Evolutionary conservation across 78 protist genomes (phyloP).

Genomic region (Chrysochromulina parva): DNA sequence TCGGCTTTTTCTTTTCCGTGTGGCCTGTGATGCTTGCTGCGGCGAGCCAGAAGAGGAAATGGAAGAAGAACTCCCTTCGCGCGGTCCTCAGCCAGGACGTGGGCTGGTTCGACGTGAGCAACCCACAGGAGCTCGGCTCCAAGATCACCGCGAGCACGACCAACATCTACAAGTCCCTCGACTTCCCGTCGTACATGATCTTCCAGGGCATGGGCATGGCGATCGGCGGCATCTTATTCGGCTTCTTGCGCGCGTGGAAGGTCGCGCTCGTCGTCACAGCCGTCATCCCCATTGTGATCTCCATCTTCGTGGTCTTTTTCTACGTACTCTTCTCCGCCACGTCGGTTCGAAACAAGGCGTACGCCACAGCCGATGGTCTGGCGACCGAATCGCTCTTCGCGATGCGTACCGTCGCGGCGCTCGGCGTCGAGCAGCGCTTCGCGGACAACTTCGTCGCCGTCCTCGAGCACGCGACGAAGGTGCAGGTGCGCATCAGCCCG

Average conservation of each 20-base stretch:
- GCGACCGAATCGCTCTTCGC: neutral
- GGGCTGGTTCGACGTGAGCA: neutral
- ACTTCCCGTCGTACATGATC: neutral
- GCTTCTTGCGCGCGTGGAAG: neutral
- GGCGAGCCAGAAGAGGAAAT: neutral
- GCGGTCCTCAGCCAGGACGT: slow-evolving; percentile 13
- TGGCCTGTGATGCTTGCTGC: too few species aligned
- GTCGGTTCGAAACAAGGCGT: too few species aligned
- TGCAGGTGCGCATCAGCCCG: too few species aligned
- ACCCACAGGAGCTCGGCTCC: neutral
- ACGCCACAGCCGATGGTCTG: neutral
- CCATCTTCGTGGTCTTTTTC: neutral
- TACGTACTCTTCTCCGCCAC: neutral
- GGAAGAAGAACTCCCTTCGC: neutral
- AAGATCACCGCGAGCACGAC: neutral
- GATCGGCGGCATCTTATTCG: too few species aligned
- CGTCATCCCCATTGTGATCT: neutral
- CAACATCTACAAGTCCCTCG: neutral
- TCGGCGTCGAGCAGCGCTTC: neutral
- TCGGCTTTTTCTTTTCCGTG: too few species aligned
- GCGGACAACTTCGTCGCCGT: neutral
- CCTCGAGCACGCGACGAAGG: neutral
- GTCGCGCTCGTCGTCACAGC: neutral
- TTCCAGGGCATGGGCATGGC: too few species aligned
- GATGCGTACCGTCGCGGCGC: slow-evolving; percentile 15